Evolutionary conservation across 257 asterid species (phyloP).

Genomic region (Echites panduratus): DNA sequence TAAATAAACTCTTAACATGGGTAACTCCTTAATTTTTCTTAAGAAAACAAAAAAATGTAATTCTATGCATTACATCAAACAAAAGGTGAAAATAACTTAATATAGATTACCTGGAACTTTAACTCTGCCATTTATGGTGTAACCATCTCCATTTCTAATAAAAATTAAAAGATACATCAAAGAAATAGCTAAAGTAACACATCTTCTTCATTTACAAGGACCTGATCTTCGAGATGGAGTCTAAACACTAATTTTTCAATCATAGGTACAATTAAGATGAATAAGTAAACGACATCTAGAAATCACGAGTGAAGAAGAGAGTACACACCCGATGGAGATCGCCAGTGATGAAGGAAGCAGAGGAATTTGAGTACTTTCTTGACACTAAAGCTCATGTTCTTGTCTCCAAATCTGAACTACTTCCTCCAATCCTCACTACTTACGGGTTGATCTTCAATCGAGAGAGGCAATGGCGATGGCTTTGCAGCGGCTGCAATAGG

Average conservation of each 20-base stretch:
- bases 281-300: no score
- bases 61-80: background rate
- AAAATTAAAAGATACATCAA: background rate
- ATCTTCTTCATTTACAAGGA: background rate
- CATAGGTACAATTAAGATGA: background rate
- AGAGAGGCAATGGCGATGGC: no score
- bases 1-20: no score
- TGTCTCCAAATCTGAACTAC: no score
- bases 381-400: no score
- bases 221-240: background rate
- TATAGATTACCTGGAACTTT: slow-evolving; percentile 28
- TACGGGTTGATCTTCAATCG: no score
- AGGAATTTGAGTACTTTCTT: no score
- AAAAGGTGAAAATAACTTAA: background rate
- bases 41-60: no score
- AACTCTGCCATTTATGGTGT: slow-evolving; percentile 32
- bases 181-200: background rate
- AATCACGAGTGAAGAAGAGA: background rate
- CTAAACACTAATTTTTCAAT: background rate
- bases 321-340: slow-evolving; percentile 23
- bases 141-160: slow-evolving; percentile 30
- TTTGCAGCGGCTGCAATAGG: no score
- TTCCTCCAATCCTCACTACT: no score
- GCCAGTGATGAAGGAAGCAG: slow-evolving; percentile 19
- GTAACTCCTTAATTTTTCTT: background rate